These are phyloP conservation scores for Stephania yunnanensis DNA, from an alignment of 164 flowering plant species.

Conservation along the genomic window DNA sequence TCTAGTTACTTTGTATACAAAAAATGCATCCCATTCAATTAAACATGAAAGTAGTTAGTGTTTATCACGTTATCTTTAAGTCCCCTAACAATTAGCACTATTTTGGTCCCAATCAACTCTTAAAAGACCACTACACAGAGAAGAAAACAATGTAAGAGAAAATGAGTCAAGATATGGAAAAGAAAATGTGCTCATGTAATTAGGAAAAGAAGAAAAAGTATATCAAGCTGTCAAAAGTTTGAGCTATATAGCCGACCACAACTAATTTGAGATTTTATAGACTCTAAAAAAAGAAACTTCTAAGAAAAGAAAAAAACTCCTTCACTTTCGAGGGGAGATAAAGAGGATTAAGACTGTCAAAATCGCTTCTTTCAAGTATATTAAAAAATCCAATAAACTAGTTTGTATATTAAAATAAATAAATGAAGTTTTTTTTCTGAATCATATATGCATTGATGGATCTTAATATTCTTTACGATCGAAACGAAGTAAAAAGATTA, in stretches of 20 bases:
- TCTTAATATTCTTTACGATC: background rate
- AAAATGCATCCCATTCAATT: too few relatives aligned
- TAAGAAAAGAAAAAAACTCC: background rate
- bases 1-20: too few relatives aligned
- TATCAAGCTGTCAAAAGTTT: too few relatives aligned
- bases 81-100: slow-evolving; percentile 6
- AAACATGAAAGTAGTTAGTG: too few relatives aligned
- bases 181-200: background rate
- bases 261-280: too few relatives aligned
- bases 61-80: too few relatives aligned
- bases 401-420: background rate
- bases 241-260: too few relatives aligned
- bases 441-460: background rate
- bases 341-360: too few relatives aligned
- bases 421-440: background rate
- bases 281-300: background rate
- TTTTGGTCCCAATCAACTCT: slow-evolving; percentile 80
- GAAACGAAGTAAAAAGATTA: background rate
- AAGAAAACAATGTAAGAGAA: slow-evolving; percentile 8
- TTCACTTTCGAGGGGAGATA: background rate
- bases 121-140: slow-evolving; percentile 71
- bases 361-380: too few relatives aligned
- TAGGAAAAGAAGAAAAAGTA: too few relatives aligned
- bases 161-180: background rate
- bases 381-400: too few relatives aligned